Percentiles rank a stretch among this genome's conserved stretches.
These are phyloP conservation scores for Leccinum imitatum DNA, from an alignment of 768 basidiomycete species.

Conservation along the genomic window DNA sequence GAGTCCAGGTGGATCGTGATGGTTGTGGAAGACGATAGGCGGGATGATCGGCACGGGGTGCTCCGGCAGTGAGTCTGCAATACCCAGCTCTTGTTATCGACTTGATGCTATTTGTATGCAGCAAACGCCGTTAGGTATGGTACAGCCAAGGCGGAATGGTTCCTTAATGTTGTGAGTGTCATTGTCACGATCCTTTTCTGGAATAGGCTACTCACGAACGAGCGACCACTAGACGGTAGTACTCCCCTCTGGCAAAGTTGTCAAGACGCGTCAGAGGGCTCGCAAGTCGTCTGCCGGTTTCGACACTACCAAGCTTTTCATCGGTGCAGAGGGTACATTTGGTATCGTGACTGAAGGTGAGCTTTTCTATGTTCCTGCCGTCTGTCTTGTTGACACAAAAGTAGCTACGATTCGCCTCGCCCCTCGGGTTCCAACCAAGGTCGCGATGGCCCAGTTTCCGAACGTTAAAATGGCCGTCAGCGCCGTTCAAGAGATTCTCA, in stretches of 20 bases:
- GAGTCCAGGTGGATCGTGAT: conserved; percentile 10
- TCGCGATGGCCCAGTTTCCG: conserved; percentile 87
- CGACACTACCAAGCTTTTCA: conserved; percentile 84
- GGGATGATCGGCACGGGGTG: conserved; percentile 90
- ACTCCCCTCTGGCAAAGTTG: conserved; percentile 79
- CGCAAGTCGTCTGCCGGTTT: conserved; percentile 88
- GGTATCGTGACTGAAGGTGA: conserved; percentile 87
- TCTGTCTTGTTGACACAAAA: background rate
- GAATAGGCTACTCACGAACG: background rate
- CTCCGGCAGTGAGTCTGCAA: conserved; percentile 63
- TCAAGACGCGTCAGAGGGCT: conserved; percentile 79
- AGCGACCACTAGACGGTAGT: conserved; percentile 64
- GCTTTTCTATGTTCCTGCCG: background rate
- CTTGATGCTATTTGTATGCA: conserved; percentile 21
- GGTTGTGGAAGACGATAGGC: conserved; percentile 62
- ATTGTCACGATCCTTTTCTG: background rate
- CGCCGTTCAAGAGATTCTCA: conserved; percentile 81
- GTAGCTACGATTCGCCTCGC: conserved; percentile 80
- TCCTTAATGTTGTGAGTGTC: conserved; percentile 66
- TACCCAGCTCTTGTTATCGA: background rate
- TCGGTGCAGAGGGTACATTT: conserved; percentile 87
- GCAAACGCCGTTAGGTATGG: conserved; percentile 86
- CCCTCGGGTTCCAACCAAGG: conserved; percentile 77
- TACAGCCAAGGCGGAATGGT: conserved; percentile 87
- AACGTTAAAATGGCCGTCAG: conserved; percentile 73